Evolutionary conservation across 257 asterid genomes (phyloP).

Genomic region (Lantana camara): DNA sequence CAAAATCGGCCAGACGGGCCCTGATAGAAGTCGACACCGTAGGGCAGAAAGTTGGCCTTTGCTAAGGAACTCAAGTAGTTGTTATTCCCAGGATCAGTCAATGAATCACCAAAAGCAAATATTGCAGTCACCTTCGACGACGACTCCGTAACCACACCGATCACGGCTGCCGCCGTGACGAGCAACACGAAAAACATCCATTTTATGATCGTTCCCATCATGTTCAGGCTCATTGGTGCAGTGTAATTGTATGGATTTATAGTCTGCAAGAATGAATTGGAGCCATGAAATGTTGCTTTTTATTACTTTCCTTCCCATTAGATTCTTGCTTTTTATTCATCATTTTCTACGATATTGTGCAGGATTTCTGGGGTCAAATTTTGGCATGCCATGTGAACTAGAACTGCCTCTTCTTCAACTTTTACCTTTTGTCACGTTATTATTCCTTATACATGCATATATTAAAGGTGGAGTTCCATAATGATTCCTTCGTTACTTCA

Average conservation of each 20-base stretch:
- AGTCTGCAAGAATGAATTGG: not conserved
- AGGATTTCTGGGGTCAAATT: conserved; percentile 13
- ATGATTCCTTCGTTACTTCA: too few species aligned
- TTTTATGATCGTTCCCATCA: conserved; percentile 9
- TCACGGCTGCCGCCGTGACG: not conserved
- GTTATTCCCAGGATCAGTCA: conserved; percentile 75
- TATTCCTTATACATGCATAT: too few species aligned
- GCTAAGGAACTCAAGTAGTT: conserved; percentile 63
- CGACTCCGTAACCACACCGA: not conserved
- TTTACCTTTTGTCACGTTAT: too few species aligned
- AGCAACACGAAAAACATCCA: conserved; percentile 14
- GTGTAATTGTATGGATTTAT: too few species aligned
- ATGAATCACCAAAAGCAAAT: conserved; percentile 72
- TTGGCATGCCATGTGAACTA: conserved; percentile 16
- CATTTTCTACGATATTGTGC: conserved; percentile 4
- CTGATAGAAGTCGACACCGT: conserved; percentile 58
- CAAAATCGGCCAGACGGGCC: conserved; percentile 81
- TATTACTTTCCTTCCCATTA: too few species aligned
- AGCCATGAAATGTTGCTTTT: conserved; percentile 21
- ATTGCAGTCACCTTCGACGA: conserved; percentile 43
- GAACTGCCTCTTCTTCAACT: not conserved
- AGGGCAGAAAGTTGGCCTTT: conserved; percentile 73
- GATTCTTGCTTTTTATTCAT: not conserved
- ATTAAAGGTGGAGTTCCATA: too few species aligned
- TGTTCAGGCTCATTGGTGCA: too few species aligned